Percentiles rank a stretch among this genome's conserved stretches.
phyloP scores from a whole-genome alignment of 208 protist species.

The Trypanosoma avium region DNA sequence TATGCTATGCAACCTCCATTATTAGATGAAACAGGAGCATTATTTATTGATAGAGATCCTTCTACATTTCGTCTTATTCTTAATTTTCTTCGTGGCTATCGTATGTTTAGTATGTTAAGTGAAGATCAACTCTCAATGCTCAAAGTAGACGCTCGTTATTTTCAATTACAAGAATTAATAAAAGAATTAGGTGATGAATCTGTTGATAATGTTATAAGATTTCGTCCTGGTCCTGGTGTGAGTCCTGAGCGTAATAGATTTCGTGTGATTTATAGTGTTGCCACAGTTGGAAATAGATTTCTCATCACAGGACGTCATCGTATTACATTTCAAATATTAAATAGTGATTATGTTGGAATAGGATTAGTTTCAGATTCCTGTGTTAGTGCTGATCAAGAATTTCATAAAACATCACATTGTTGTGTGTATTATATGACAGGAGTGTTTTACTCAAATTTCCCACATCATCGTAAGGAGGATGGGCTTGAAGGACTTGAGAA shows the following conservation, averaged over 20 bases:
- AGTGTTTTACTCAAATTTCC: conserved; percentile 91
- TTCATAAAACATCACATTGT: conserved; percentile 84
- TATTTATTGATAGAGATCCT: conserved; percentile 90
- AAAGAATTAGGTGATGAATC: conserved; percentile 44
- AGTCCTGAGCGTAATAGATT: conserved; percentile 73
- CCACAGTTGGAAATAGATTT: conserved; percentile 69
- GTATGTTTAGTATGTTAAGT: conserved; percentile 57
- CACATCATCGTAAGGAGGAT: conserved; percentile 88
- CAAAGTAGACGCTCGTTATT: conserved; percentile 79
- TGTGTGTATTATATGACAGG: conserved; percentile 93
- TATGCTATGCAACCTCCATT: conserved; percentile 27
- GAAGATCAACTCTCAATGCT: conserved; percentile 68
- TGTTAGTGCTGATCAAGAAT: conserved; percentile 77
- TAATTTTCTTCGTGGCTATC: conserved; percentile 84
- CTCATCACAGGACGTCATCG: conserved; percentile 77
- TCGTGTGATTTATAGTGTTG: conserved; percentile 80
- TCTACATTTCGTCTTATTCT: conserved; percentile 76
- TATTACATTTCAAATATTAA: conserved; percentile 80
- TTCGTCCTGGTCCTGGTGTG: conserved; percentile 70
- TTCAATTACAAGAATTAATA: conserved; percentile 51
- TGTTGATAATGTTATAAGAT: conserved; percentile 29
- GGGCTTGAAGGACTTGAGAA: conserved; percentile 70
- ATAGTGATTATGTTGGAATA: conserved; percentile 86
- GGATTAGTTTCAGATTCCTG: conserved; percentile 85
- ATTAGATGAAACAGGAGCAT: conserved; percentile 45